These are phyloP conservation scores for Candida odintsovae DNA, from an alignment of 805 yeast genomes.

Conservation along the genomic window DNA sequence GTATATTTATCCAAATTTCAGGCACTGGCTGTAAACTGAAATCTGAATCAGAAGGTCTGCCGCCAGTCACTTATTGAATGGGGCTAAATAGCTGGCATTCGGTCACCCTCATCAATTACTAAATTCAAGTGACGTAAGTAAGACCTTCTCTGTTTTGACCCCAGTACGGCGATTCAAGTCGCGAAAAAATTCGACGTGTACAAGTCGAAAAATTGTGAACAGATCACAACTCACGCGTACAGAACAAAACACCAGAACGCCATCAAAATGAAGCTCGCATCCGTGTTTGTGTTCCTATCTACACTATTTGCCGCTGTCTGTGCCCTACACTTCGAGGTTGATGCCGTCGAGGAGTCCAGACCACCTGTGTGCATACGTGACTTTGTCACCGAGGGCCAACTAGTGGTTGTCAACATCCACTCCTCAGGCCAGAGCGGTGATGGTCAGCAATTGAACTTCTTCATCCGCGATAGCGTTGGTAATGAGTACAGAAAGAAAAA, in stretches of 20 bases:
- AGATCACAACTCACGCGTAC: background rate
- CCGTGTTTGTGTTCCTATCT: conserved; percentile 9
- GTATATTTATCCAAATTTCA: too few species aligned
- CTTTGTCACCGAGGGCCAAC: conserved; percentile 75
- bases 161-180: too few species aligned
- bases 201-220: conserved; percentile 5
- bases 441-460: conserved; percentile 73
- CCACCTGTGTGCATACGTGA: conserved; percentile 86
- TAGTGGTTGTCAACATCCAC: conserved; percentile 79
- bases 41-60: too few species aligned
- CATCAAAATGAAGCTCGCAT: conserved; percentile 11
- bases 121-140: too few species aligned
- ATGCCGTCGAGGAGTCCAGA: conserved; percentile 37
- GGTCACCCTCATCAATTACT: too few species aligned
- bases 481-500: conserved; percentile 77
- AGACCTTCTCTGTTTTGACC: too few species aligned
- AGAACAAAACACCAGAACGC: background rate
- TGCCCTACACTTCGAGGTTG: conserved; percentile 48
- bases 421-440: conserved; percentile 76
- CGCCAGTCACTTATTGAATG: too few species aligned
- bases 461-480: conserved; percentile 71
- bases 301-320: conserved; percentile 16
- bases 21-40: too few species aligned
- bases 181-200: background rate
- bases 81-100: too few species aligned